A percentile compares a stretch with the other conserved stretches of the same genome.
phyloP scores from a whole-genome alignment of 345 rosid genomes.

The Heritiera littoralis region DNA sequence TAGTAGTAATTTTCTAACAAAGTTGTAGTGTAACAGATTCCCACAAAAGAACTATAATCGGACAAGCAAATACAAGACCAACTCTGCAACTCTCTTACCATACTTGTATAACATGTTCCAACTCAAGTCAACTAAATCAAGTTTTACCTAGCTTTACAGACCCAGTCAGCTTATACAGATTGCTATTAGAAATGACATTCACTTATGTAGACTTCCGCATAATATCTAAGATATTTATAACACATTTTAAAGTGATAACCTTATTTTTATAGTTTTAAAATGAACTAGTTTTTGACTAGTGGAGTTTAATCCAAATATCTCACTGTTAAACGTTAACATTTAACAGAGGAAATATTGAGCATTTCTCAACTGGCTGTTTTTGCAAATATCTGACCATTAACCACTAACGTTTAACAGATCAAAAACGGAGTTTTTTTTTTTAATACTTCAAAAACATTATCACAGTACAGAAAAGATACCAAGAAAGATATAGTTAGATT shows the following conservation, averaged over 20 bases:
- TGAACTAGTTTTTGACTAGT: too few species aligned
- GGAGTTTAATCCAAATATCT: too few species aligned
- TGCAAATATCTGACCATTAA: too few species aligned
- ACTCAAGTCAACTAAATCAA: not conserved
- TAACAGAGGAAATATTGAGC: too few species aligned
- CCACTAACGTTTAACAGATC: too few species aligned
- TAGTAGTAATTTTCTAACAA: not conserved
- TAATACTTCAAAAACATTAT: not conserved
- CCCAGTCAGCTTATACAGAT: not conserved
- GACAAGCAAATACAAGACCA: not conserved
- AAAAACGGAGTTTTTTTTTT: too few species aligned
- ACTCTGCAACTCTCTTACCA: not conserved
- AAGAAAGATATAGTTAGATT: not conserved
- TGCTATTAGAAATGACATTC: not conserved
- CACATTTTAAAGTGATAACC: too few species aligned
- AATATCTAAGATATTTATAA: too few species aligned
- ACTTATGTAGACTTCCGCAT: not conserved
- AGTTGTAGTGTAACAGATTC: not conserved
- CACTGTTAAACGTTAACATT: too few species aligned
- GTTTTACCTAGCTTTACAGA: not conserved
- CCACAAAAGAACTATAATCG: not conserved
- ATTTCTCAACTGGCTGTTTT: too few species aligned
- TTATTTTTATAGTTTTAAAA: too few species aligned
- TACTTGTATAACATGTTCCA: not conserved
- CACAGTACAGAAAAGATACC: not conserved